Base-by-base conservation (phyloP, 208 protist species). In the Acanthamoeba royreba region DNA sequence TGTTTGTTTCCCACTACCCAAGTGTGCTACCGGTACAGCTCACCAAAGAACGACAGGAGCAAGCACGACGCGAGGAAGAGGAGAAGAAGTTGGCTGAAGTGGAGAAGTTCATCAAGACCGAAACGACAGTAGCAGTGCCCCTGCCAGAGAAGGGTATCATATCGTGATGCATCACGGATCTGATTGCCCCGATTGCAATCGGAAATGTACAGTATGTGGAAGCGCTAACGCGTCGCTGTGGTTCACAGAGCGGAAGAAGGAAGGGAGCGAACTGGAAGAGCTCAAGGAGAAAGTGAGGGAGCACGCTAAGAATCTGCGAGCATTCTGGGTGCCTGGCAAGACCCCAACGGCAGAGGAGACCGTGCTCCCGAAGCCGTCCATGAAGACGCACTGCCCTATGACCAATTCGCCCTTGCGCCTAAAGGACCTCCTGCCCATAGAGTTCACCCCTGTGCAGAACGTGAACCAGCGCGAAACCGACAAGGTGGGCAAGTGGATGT, bases 381-480 rank as follows among this genome's bases (percentile, higher is more conserved):
- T 11, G 25, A 46, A 53, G 45, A 85, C 74, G 11, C 43, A 55
- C 43, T 19, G 38, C 45, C 74, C 74, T 22, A 85, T 85, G 43
- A 85, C 28, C 40, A 52, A 53, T 33, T 8, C 45, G 8, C 74
- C 74, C 4, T 22, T 85, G 43, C 40, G 74, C 43, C 43, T 53
- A 19, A 85, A 85, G 74, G 74, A 85, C 19, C 45, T 85, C 25
- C 43, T 85, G 28, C 74, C 74, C 28, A 85, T 85, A 35, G 45
- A 46, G n/a, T 85, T 85, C 45, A 85, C 74, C 28, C 74, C 74
- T 33, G 40, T 85, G 11, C 40, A 85, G 74, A 85, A 85, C 74
- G 74, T 85, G 42, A 85, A 53, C 74, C 42, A 9, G 45, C 40
- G 74, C 74, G 74, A 85, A 15, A 40, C 40, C 43, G 74, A 85